A percentile compares a stretch with the other conserved stretches of the same genome.
Conservation (phyloP, 2,329 filamentous ascomycete genomes). For the Rhinocladiella similis region DNA sequence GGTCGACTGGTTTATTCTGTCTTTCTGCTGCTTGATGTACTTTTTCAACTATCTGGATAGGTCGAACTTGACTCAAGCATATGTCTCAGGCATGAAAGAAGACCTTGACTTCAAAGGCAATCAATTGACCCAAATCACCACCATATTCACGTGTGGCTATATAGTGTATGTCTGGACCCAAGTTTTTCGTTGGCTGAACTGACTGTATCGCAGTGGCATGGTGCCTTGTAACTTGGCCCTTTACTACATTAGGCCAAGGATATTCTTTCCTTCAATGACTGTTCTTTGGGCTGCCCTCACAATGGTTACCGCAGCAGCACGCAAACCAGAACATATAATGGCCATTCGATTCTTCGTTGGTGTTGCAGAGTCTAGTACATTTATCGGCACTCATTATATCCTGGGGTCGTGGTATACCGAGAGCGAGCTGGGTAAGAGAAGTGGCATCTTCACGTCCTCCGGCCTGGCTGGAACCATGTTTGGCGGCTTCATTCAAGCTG, state of each 20-base stretch:
- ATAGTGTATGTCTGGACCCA: constrained; percentile 11
- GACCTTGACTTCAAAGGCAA: constrained; percentile 36
- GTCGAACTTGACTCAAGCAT: constrained; percentile 44
- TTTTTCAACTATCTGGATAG: constrained; percentile 49
- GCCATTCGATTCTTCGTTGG: constrained; percentile 26
- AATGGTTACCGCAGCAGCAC: constrained; percentile 27
- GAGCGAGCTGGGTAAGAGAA: constrained; percentile 40
- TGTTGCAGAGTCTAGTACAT: constrained; percentile 18
- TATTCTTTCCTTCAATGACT: constrained; percentile 36
- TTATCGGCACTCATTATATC: constrained; percentile 34
- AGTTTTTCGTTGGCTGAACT: background rate
- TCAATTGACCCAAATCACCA: constrained; percentile 35
- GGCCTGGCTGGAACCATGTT: constrained; percentile 45
- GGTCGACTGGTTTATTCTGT: constrained; percentile 51
- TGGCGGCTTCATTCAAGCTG: background rate
- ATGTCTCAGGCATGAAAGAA: constrained; percentile 39
- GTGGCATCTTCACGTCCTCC: constrained; percentile 37
- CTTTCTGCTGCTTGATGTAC: constrained; percentile 45
- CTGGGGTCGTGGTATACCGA: constrained; percentile 30
- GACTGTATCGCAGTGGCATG: constrained; percentile 24
- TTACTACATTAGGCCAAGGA: constrained; percentile 33
- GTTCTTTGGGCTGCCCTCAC: constrained; percentile 35
- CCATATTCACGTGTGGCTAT: constrained; percentile 24
- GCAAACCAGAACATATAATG: constrained; percentile 20
- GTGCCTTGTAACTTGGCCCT: constrained; percentile 35